A percentile compares a stretch with the other conserved stretches of the same genome.
Conservation (phyloP, 345 rosid species). For the Erysimum cheiranthoides region DNA sequence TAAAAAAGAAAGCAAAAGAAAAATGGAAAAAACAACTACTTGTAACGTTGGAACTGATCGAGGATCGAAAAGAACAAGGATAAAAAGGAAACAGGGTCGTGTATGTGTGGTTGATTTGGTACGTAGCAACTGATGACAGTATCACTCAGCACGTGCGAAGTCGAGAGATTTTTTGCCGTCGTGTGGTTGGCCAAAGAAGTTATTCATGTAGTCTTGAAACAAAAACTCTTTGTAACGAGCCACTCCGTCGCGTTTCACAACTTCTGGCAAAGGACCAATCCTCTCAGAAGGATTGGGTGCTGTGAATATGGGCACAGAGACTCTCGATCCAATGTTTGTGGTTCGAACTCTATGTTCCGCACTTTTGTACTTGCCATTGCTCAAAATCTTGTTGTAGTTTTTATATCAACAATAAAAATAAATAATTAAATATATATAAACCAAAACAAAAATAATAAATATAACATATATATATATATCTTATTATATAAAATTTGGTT, state of each 20-base stretch:
- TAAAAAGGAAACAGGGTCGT: not conserved
- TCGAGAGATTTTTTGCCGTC: conserved; percentile 68
- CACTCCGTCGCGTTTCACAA: conserved; percentile 53
- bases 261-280: conserved; percentile 56
- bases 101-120: not conserved
- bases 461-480: no score
- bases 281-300: conserved; percentile 50
- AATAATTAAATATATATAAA: no score
- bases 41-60: not conserved
- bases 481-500: no score
- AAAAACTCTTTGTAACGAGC: conserved; percentile 53
- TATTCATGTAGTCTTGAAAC: conserved; percentile 59
- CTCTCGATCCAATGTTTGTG: conserved; percentile 53
- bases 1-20: not conserved
- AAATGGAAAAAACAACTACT: not conserved
- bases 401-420: not conserved
- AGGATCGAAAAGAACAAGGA: not conserved
- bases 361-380: conserved; percentile 67
- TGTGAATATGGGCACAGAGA: conserved; percentile 62
- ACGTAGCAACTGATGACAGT: conserved; percentile 9
- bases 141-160: conserved; percentile 41
- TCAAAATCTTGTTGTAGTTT: conserved; percentile 49
- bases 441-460: no score
- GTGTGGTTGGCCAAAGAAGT: conserved; percentile 56
- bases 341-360: conserved; percentile 65